These are phyloP conservation scores for Eucalyptus polyanthemos DNA, from an alignment of 345 rosid genomes.

Conservation along the genomic window DNA sequence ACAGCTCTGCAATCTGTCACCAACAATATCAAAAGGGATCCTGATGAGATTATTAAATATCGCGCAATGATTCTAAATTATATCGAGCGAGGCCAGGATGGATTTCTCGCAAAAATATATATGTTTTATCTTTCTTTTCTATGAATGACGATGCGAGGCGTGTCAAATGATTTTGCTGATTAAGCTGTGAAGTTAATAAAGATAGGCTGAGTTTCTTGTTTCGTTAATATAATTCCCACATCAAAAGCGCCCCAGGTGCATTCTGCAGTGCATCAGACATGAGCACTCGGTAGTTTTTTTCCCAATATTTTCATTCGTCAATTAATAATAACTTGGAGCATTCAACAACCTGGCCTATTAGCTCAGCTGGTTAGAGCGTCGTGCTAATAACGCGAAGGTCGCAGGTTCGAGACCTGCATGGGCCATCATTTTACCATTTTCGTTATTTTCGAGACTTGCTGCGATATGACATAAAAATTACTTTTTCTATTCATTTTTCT, in stretches of 20 bases:
- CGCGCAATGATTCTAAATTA: background rate
- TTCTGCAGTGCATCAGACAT: background rate
- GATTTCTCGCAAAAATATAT: background rate
- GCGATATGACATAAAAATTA: too few relatives aligned
- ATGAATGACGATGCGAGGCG: background rate
- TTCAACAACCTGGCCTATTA: background rate
- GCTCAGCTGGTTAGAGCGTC: slow-evolving; percentile 83
- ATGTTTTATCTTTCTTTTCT: background rate
- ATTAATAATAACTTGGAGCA: accelerated
- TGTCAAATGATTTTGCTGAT: background rate
- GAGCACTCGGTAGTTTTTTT: background rate
- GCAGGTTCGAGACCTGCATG: slow-evolving; percentile 48
- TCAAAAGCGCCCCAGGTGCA: background rate
- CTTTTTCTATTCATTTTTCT: background rate
- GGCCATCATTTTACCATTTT: background rate
- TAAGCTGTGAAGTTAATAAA: background rate
- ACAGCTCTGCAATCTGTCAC: background rate
- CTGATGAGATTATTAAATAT: background rate
- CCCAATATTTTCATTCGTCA: background rate
- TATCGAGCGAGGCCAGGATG: background rate
- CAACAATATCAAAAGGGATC: background rate
- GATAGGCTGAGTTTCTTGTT: background rate
- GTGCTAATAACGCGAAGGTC: slow-evolving; percentile 98
- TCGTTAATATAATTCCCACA: background rate
- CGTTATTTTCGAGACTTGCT: background rate